phyloP scores from a whole-genome alignment of 768 basidiomycete genomes.

The Serendipita sp. region DNA sequence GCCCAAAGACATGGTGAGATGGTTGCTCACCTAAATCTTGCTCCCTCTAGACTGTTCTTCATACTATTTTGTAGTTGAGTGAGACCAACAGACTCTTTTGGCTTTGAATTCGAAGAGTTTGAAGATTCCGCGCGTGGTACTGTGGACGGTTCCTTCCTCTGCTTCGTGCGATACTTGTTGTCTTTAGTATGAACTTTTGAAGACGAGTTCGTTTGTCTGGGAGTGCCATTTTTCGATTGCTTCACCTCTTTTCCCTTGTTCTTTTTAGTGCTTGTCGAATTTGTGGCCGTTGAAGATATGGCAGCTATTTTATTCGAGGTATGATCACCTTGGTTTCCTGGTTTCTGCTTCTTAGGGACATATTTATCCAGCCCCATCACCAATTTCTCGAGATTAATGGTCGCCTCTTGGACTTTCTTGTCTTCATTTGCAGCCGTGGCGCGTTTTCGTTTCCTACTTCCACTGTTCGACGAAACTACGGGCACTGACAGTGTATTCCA shows the following conservation, averaged over 20 bases:
- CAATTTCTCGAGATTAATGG: slow-evolving; percentile 45
- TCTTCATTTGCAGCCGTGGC: slow-evolving; percentile 22
- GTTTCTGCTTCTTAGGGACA: background rate
- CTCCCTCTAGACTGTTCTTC: slow-evolving; percentile 67
- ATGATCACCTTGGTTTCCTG: background rate
- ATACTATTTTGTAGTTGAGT: slow-evolving; percentile 63
- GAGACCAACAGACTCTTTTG: slow-evolving; percentile 18
- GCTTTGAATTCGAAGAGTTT: background rate
- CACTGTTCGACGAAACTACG: background rate
- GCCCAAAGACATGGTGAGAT: background rate
- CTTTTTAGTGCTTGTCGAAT: slow-evolving; percentile 10
- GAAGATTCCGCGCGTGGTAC: too few relatives aligned
- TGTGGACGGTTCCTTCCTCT: too few relatives aligned
- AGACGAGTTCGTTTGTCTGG: slow-evolving; percentile 12
- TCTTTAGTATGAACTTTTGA: background rate
- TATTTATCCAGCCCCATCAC: slow-evolving; percentile 28
- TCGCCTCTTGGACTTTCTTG: slow-evolving; percentile 21
- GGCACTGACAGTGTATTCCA: background rate
- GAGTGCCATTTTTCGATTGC: slow-evolving; percentile 10
- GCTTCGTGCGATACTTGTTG: background rate
- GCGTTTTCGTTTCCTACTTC: slow-evolving; percentile 38
- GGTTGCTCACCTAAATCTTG: slow-evolving; percentile 57
- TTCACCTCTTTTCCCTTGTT: slow-evolving; percentile 15
- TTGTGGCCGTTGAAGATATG: background rate
- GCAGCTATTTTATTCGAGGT: slow-evolving; percentile 11